phyloP scores from a whole-genome alignment of 2,329 filamentous ascomycete genomes.

The Hypoxylon sp. region DNA sequence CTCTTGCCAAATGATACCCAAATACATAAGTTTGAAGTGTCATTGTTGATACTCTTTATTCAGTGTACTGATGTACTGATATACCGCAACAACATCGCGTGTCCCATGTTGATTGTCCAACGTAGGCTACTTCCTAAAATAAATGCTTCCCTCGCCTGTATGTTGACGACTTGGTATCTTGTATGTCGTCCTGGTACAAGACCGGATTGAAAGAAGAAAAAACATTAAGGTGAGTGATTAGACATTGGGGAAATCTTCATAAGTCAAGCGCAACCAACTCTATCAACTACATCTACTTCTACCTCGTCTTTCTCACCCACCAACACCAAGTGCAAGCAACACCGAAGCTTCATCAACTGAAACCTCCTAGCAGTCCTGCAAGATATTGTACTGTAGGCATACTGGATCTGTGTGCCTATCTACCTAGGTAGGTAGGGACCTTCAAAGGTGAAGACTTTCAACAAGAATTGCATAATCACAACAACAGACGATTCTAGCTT shows the following conservation, averaged over 20 bases:
- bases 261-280: neutral
- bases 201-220: neutral
- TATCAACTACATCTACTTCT: neutral
- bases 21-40: neutral
- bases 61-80: neutral
- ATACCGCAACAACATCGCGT: neutral
- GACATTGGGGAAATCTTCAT: slow-evolving; percentile 1
- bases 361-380: neutral
- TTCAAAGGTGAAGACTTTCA: neutral
- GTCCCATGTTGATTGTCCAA: neutral
- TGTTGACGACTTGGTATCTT: neutral
- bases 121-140: neutral
- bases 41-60: neutral
- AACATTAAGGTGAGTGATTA: neutral
- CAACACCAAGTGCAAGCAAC: neutral
- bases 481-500: neutral
- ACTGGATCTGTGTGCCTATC: neutral
- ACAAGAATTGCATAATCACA: neutral
- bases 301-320: neutral
- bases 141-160: neutral
- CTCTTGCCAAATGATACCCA: neutral
- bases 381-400: neutral
- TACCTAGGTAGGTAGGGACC: neutral
- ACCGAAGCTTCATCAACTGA: neutral
- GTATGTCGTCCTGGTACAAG: neutral